phyloP scores from a whole-genome alignment of 148 eudicot genomes.

The Rheum nobile region DNA sequence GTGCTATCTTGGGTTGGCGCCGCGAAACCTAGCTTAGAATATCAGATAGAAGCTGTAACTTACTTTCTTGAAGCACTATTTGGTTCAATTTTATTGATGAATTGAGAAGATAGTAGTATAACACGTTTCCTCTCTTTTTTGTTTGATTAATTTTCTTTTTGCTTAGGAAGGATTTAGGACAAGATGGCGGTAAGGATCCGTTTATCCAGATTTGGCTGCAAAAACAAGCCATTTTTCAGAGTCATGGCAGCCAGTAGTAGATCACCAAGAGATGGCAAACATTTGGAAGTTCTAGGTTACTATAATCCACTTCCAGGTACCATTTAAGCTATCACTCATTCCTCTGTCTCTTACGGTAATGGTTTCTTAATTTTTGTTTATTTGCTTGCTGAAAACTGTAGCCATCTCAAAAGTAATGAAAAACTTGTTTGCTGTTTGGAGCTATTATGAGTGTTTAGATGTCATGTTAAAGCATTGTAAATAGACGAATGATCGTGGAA shows the following conservation, averaged over 20 bases:
- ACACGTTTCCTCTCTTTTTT: not conserved
- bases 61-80: not conserved
- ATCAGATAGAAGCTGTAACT: not conserved
- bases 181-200: constrained; percentile 77
- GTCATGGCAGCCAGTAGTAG: constrained; percentile 89
- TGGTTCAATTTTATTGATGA: not conserved
- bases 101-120: not conserved
- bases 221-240: constrained; percentile 71
- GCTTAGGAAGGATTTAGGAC: not conserved
- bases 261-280: constrained; percentile 93
- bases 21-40: not conserved
- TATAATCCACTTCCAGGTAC: constrained; percentile 94
- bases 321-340: not conserved
- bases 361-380: not conserved
- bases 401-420: not conserved
- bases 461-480: not conserved
- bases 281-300: constrained; percentile 80
- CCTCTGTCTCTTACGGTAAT: not conserved
- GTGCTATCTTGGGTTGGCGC: not conserved
- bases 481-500: not conserved
- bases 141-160: not conserved
- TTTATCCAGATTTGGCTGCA: constrained; percentile 74
- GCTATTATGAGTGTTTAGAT: not conserved
- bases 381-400: not conserved
- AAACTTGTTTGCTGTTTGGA: not conserved